These are phyloP conservation scores for Ballota nigra DNA, from an alignment of 257 asterid species.

Conservation along the genomic window DNA sequence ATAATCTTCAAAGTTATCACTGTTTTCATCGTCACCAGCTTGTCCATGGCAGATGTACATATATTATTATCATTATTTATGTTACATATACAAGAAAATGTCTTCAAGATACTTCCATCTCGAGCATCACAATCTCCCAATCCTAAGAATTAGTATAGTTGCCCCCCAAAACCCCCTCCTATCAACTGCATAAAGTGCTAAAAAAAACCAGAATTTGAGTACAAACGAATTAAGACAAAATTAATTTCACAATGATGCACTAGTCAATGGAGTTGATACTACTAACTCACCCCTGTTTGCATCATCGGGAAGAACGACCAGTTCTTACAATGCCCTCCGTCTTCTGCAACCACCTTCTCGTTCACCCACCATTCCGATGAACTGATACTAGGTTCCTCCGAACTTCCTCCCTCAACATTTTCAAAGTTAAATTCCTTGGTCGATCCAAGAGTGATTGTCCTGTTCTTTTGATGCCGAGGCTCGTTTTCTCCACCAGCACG, in stretches of 20 bases:
- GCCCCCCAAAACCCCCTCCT: conserved; percentile 9
- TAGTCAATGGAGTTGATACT: conserved; percentile 3
- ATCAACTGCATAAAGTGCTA: conserved; percentile 24
- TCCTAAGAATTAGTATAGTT: conserved; percentile 18
- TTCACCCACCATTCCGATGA: conserved; percentile 76
- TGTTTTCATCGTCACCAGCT: background rate
- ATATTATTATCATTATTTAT: conserved; percentile 18
- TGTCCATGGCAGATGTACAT: conserved; percentile 2
- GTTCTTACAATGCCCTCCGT: conserved; percentile 23
- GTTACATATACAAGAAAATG: conserved; percentile 26
- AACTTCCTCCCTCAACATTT: conserved; percentile 48
- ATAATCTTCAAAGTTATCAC: background rate
- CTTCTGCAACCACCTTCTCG: conserved; percentile 37
- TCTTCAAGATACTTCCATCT: conserved; percentile 16
- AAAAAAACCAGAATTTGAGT: conserved; percentile 26
- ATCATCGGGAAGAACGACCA: conserved; percentile 55
- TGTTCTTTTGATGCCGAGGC: conserved; percentile 38
- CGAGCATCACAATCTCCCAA: conserved; percentile 8
- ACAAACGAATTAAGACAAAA: background rate
- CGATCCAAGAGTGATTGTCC: conserved; percentile 76
- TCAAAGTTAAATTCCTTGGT: conserved; percentile 79
- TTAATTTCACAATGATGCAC: conserved; percentile 9
- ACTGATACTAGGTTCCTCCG: conserved; percentile 39
- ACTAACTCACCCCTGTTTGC: conserved; percentile 43
- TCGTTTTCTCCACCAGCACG: conserved; percentile 41